These are phyloP conservation scores for Chloropicon primus DNA, from an alignment of 139 green algal species.

Conservation along the genomic window DNA sequence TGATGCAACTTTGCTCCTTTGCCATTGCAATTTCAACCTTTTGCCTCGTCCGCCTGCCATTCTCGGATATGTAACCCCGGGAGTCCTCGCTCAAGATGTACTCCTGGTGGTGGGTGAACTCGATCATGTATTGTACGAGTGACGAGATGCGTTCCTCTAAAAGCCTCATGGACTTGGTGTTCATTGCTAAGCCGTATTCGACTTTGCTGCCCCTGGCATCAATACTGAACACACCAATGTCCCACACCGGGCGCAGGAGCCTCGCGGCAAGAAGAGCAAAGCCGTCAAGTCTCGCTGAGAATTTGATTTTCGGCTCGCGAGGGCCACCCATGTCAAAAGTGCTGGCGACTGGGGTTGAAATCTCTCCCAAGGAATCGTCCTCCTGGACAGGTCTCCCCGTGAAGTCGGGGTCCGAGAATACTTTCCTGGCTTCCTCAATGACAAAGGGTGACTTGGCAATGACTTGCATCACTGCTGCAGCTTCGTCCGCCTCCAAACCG, in stretches of 20 bases:
- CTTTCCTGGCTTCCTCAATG: neutral
- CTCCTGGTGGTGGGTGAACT: neutral
- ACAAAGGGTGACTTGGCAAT: neutral
- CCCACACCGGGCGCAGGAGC: constrained; percentile 62
- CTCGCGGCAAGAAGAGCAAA: constrained; percentile 57
- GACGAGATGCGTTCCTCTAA: neutral
- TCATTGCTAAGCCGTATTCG: neutral
- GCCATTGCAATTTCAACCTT: neutral
- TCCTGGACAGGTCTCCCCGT: neutral
- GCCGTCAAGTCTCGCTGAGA: constrained; percentile 61
- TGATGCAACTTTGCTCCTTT: neutral
- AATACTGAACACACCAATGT: constrained; percentile 16
- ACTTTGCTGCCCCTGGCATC: neutral
- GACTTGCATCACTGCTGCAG: neutral
- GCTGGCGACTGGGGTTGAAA: neutral
- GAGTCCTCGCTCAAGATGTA: neutral
- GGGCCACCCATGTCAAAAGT: neutral
- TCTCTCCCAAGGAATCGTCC: neutral
- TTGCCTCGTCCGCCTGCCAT: neutral
- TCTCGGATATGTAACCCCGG: neutral
- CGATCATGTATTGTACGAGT: neutral
- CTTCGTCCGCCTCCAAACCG: neutral
- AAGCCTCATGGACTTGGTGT: neutral
- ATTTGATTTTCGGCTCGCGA: constrained; percentile 45
- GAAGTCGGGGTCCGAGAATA: neutral